A percentile compares a stretch with the other conserved stretches of the same genome.
phyloP scores from a whole-genome alignment of 169 alveolate species.

The Babesia ovata region DNA sequence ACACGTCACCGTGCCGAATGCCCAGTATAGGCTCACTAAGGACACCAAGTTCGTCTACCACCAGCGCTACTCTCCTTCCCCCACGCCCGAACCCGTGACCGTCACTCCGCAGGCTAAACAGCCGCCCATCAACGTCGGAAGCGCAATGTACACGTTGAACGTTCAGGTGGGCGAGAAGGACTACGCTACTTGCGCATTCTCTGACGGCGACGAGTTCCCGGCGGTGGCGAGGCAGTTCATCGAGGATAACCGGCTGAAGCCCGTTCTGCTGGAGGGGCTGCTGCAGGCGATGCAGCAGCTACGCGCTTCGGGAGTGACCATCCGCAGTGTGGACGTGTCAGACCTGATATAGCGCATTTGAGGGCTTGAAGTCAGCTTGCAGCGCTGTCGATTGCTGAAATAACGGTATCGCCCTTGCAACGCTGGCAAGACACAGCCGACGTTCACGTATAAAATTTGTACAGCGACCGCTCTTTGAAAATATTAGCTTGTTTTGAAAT shows the following conservation, averaged over 20 bases:
- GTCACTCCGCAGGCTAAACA: not conserved
- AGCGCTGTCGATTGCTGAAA: too few species aligned
- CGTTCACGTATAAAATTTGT: too few species aligned
- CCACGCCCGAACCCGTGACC: not conserved
- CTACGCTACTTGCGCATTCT: conserved; percentile 37
- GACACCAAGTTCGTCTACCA: conserved; percentile 37
- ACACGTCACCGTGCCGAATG: conserved; percentile 36
- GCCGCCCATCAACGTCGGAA: conserved; percentile 16
- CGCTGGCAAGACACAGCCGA: too few species aligned
- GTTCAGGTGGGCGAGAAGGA: conserved; percentile 51
- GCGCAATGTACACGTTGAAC: conserved; percentile 27
- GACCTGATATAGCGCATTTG: conserved; percentile 11
- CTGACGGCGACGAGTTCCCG: conserved; percentile 10
- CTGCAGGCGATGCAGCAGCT: conserved; percentile 20
- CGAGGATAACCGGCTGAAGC: conserved; percentile 30
- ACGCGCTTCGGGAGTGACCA: conserved; percentile 29
- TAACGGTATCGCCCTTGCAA: too few species aligned
- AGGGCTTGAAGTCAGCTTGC: too few species aligned
- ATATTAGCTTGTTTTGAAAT: too few species aligned
- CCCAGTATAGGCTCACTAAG: conserved; percentile 25
- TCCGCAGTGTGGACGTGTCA: conserved; percentile 33
- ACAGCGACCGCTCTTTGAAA: too few species aligned
- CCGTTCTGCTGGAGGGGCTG: conserved; percentile 38
- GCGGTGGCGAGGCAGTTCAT: conserved; percentile 25
- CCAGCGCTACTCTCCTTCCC: not conserved